Evolutionary conservation across 306 rosid species (phyloP).

Genomic region (Hylodesmum podocarpum): DNA sequence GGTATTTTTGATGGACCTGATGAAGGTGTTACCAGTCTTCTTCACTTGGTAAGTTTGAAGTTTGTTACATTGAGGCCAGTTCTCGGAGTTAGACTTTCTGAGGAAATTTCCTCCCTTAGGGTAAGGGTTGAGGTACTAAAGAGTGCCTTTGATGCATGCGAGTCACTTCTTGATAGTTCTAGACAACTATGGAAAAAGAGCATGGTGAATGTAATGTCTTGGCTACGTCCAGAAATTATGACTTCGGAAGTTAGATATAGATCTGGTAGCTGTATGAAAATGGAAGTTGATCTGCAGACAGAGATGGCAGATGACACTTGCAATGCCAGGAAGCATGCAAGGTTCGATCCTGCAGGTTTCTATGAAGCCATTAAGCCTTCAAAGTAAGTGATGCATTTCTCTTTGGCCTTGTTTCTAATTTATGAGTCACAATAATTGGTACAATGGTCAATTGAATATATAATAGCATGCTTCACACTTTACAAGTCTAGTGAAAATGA

Average conservation of each 20-base stretch:
- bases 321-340: slow-evolving; percentile 36
- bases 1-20: slow-evolving; percentile 88
- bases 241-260: slow-evolving; percentile 77
- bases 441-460: not conserved
- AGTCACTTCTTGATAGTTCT: slow-evolving; percentile 69
- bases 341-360: slow-evolving; percentile 73
- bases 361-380: slow-evolving; percentile 94
- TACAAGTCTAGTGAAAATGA: not conserved
- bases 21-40: slow-evolving; percentile 79
- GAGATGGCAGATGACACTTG: slow-evolving; percentile 41
- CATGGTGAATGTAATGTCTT: slow-evolving; percentile 79
- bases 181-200: slow-evolving; percentile 89
- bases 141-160: slow-evolving; percentile 70
- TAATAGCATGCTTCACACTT: slow-evolving; percentile 3
- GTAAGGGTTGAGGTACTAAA: slow-evolving; percentile 74
- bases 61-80: slow-evolving; percentile 68
- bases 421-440: slow-evolving; percentile 5
- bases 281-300: slow-evolving; percentile 46
- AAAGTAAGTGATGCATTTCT: slow-evolving; percentile 63
- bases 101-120: slow-evolving; percentile 53
- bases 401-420: slow-evolving; percentile 15
- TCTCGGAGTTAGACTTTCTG: slow-evolving; percentile 47
- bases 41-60: slow-evolving; percentile 80
- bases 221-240: slow-evolving; percentile 87
- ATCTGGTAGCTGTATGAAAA: slow-evolving; percentile 43